These are phyloP conservation scores for Phaeosphaeria sp. DNA, from an alignment of 2,329 filamentous ascomycete genomes.

Conservation along the genomic window DNA sequence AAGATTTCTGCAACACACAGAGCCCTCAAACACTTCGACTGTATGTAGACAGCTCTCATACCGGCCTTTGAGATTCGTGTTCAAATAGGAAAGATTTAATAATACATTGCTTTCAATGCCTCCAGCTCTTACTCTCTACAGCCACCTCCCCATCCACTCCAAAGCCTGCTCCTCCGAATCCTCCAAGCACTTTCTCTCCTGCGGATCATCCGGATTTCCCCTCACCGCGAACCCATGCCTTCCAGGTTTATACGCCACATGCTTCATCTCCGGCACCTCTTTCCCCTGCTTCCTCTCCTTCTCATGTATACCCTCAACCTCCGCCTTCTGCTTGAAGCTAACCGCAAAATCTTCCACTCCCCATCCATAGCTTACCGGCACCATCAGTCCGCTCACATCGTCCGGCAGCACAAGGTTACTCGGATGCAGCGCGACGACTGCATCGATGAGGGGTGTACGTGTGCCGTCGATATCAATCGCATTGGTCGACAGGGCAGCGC, in stretches of 20 bases:
- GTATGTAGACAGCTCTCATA: too few species aligned
- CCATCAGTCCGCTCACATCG: slow-evolving; percentile 30
- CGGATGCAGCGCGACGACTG: slow-evolving; percentile 48
- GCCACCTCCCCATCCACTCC: slow-evolving; percentile 28
- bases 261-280: slow-evolving; percentile 21
- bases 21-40: too few species aligned
- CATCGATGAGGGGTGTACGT: slow-evolving; percentile 47
- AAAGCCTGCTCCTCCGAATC: slow-evolving; percentile 30
- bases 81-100: too few species aligned
- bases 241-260: slow-evolving; percentile 24
- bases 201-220: slow-evolving; percentile 31
- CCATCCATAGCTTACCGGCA: slow-evolving; percentile 28
- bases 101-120: too few species aligned
- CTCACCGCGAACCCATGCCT: slow-evolving; percentile 34
- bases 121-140: slow-evolving; percentile 2
- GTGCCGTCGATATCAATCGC: slow-evolving; percentile 45
- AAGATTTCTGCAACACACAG: too few species aligned
- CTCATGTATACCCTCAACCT: slow-evolving; percentile 23
- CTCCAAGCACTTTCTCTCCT: slow-evolving; percentile 24
- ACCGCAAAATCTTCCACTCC: slow-evolving; percentile 20
- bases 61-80: too few species aligned
- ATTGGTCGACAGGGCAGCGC: slow-evolving; percentile 28
- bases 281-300: slow-evolving; percentile 13
- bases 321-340: slow-evolving; percentile 20
- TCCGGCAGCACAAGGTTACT: slow-evolving; percentile 45